phyloP scores from a whole-genome alignment of 129 eudicot genomes.

The Tanacetum coccineum region DNA sequence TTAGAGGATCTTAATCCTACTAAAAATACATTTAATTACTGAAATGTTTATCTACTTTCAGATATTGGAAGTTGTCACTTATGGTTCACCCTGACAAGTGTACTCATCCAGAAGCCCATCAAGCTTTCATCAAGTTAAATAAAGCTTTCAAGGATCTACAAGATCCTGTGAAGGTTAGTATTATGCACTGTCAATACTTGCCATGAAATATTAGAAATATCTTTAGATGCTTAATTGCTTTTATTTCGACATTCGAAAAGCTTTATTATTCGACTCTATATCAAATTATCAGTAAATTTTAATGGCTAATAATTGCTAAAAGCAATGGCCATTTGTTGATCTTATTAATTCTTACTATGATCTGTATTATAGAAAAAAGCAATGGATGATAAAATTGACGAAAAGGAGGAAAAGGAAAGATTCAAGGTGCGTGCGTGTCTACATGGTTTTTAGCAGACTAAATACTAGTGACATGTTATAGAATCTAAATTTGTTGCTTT shows the following conservation, averaged over 20 bases:
- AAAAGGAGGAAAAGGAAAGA: constrained; percentile 83
- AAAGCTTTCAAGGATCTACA: constrained; percentile 95
- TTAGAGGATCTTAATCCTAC: too few species aligned
- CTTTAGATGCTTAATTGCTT: constrained; percentile 3
- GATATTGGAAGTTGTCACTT: constrained; percentile 97
- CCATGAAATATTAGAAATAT: background rate
- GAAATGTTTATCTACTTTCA: constrained; percentile 30
- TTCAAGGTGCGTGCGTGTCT: constrained; percentile 66
- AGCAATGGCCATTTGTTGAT: background rate
- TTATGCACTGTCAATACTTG: constrained; percentile 3
- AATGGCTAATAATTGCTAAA: background rate
- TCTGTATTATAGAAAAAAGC: constrained; percentile 60
- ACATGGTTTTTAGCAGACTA: background rate
- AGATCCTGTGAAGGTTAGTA: constrained; percentile 80
- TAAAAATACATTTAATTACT: background rate
- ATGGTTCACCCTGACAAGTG: constrained; percentile 99
- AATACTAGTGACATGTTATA: background rate
- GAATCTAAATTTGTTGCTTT: background rate
- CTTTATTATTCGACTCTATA: background rate
- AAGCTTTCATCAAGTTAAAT: constrained; percentile 84
- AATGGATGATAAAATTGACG: constrained; percentile 79
- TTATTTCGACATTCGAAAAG: background rate
- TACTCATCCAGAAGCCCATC: constrained; percentile 95
- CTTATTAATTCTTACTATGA: background rate
- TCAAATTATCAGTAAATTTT: background rate